Conservation (phyloP, 345 rosid genomes). For the Salix brachista region DNA sequence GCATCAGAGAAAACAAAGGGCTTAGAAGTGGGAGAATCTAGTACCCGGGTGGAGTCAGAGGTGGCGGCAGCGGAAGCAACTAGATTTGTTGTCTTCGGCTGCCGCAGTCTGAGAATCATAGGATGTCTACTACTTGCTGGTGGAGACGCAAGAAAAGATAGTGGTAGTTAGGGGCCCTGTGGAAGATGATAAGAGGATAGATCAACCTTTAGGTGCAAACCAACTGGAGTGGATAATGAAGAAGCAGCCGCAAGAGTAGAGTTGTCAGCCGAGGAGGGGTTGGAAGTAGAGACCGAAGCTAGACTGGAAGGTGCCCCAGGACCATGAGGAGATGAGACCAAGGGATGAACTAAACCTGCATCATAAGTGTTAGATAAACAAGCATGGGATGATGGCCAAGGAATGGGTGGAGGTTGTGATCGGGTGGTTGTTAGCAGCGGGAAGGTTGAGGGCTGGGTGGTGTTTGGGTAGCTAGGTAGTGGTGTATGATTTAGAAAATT, state of each 20-base stretch:
- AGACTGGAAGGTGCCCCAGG: too few relatives aligned
- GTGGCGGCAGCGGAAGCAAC: too few relatives aligned
- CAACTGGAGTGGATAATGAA: too few relatives aligned
- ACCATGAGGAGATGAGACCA: too few relatives aligned
- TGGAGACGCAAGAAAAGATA: rapidly evolving
- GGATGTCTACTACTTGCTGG: rapidly evolving
- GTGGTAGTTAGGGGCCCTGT: rapidly evolving
- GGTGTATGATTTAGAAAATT: background rate
- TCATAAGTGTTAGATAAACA: background rate
- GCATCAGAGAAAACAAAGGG: background rate
- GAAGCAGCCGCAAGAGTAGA: too few relatives aligned
- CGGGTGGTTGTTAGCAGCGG: rapidly evolving
- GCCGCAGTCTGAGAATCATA: too few relatives aligned
- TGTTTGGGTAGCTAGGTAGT: background rate
- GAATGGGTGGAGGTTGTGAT: background rate
- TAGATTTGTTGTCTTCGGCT: too few relatives aligned
- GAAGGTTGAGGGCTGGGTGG: rapidly evolving
- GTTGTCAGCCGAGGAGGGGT: rapidly evolving
- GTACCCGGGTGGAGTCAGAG: background rate
- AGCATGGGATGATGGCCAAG: rapidly evolving
- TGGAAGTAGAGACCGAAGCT: too few relatives aligned
- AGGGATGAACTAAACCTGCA: rapidly evolving
- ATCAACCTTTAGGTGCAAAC: background rate
- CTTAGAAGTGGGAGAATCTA: background rate
- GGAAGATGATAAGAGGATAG: background rate